Evolutionary conservation across 2,329 filamentous ascomycete species (phyloP).

Genomic region (Exophiala dermatitidis): DNA sequence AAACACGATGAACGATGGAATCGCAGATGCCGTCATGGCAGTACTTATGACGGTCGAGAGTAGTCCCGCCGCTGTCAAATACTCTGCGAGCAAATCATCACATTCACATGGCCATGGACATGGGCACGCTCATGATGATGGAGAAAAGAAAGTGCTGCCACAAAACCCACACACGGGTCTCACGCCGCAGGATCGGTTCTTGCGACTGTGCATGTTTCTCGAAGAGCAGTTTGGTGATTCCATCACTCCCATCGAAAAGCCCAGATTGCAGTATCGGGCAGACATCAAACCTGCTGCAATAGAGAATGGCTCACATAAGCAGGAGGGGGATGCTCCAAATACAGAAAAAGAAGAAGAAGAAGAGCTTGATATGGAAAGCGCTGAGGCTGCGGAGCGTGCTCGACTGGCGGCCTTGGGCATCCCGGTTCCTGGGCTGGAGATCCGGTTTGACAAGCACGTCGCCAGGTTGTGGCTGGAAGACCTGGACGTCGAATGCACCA

Average conservation of each 20-base stretch:
- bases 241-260: slow-evolving; percentile 67
- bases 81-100: slow-evolving; percentile 51
- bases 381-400: slow-evolving; percentile 62
- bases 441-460: slow-evolving; percentile 78
- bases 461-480: slow-evolving; percentile 90
- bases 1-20: slow-evolving; percentile 94
- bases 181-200: slow-evolving; percentile 66
- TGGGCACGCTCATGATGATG: slow-evolving; percentile 22
- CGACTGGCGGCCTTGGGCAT: slow-evolving; percentile 77
- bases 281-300: slow-evolving; percentile 32
- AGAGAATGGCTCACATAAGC: slow-evolving; percentile 29
- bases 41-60: slow-evolving; percentile 88
- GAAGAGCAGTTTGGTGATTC: slow-evolving; percentile 94
- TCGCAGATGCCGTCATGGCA: slow-evolving; percentile 94
- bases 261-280: slow-evolving; percentile 37
- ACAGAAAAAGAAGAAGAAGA: slow-evolving; percentile 30
- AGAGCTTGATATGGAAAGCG: slow-evolving; percentile 45
- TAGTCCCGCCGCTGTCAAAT: slow-evolving; percentile 85
- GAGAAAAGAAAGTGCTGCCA: background rate
- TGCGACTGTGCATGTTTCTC: slow-evolving; percentile 87
- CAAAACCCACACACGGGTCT: slow-evolving; percentile 69
- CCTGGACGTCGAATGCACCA: slow-evolving; percentile 78
- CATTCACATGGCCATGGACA: slow-evolving; percentile 40
- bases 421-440: slow-evolving; percentile 79
- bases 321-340: slow-evolving; percentile 10